Evolutionary conservation across 345 rosid genomes (phyloP), one percentile per base, ranked within the genome.

Genomic region (Moringa oleifera): DNA sequence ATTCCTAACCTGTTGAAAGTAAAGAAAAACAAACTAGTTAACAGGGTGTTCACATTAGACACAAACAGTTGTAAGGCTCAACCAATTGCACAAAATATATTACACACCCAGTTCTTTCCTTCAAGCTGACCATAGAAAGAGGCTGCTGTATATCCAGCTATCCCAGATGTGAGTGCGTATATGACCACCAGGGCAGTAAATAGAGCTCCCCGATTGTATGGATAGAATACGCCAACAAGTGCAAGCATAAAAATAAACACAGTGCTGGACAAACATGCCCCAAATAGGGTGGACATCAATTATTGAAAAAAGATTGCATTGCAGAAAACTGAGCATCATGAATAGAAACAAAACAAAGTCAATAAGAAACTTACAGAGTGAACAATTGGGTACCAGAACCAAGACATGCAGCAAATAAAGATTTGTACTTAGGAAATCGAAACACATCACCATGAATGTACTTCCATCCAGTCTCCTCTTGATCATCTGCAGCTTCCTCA

Each of bases 391-490:
- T 70, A 11, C 96, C 97, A 23, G 89, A 79, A 23, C 97, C 97
- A 18, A 91, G 85, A 37, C 82, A 83, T 7, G 96, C 91, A 25
- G 96, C 82, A 76, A 91, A 81, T 18, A 91, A 62, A 56, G 97
- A 91, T 56, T 85, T 80, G 73, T 73, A 56, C 65, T 77, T 79
- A 2, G 97, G 97, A 70, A 78, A 91, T 18, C 94, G 79, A 66
- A 91, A 91, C 25, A 90, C 96, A 66, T 90, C 97, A 4, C 93
- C 90, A 36, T 79, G 89, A 63, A 90, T 84, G 80, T 88, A 86
- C 67, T 90, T 90, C 97, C 97, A 90, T 66, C 97, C 97, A 46
- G 84, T 88, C 75, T 90, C 95, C 57, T 91, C 96, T 66, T 83
- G 92, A 69, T 83, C 90, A 76, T 88, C 91, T 72, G 84, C 89